phyloP scores from a whole-genome alignment of 2,329 filamentous ascomycete genomes.

The Westerdykella ornata region DNA sequence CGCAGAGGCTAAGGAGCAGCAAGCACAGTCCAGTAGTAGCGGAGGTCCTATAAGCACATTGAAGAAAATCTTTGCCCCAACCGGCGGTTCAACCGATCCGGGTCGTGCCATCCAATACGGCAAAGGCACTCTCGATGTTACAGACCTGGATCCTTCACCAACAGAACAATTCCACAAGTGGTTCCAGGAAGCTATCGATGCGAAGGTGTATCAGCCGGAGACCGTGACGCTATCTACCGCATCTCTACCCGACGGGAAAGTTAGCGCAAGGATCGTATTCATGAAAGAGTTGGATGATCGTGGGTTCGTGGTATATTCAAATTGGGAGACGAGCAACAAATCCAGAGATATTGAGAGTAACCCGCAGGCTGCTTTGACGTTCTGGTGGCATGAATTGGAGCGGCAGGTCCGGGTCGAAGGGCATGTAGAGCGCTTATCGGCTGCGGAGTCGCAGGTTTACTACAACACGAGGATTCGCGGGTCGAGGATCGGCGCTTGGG shows the following conservation, averaged over 20 bases:
- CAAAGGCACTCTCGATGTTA: conserved; percentile 54
- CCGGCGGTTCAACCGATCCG: conserved; percentile 45
- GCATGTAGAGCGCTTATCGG: conserved; percentile 55
- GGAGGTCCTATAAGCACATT: conserved; percentile 6
- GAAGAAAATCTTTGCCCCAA: conserved; percentile 56
- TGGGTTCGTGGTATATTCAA: conserved; percentile 90
- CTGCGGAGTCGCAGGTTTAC: conserved; percentile 65
- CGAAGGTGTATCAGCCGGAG: conserved; percentile 68
- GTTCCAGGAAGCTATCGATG: conserved; percentile 67
- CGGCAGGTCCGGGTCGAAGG: conserved; percentile 90
- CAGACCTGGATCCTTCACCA: conserved; percentile 59
- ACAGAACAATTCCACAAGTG: conserved; percentile 81
- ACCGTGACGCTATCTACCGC: conserved; percentile 84
- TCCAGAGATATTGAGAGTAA: conserved; percentile 65
- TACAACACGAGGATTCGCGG: conserved; percentile 65
- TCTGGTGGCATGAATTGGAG: conserved; percentile 84
- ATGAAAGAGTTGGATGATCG: conserved; percentile 81
- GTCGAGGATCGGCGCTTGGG: conserved; percentile 85
- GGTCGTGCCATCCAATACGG: conserved; percentile 72
- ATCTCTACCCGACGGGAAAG: conserved; percentile 70
- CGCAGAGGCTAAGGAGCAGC: no score
- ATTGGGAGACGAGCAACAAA: conserved; percentile 73
- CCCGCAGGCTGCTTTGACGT: conserved; percentile 72
- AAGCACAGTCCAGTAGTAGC: background rate
- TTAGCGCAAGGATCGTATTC: conserved; percentile 83